Conservation (phyloP, 2,329 filamentous ascomycete genomes). For the Cladophialophora immunda region DNA sequence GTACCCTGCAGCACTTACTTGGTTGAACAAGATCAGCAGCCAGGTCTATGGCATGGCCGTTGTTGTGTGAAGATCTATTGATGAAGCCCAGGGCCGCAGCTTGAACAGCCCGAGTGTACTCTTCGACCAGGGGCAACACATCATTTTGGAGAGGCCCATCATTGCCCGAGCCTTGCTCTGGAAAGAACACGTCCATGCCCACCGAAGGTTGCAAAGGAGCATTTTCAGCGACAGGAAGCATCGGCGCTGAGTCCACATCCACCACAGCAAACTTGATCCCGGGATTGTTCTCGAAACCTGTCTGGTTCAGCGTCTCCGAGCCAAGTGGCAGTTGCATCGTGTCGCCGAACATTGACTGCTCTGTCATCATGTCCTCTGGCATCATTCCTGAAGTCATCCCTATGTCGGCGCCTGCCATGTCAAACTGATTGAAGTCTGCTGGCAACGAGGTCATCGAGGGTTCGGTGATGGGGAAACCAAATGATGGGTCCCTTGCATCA, state of each 20-base stretch:
- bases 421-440: slow-evolving; percentile 21
- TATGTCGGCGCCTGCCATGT: slow-evolving; percentile 1
- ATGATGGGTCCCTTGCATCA: slow-evolving; percentile 7
- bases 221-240: slow-evolving; percentile 3
- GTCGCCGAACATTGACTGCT: slow-evolving; percentile 21
- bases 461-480: slow-evolving; percentile 21
- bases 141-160: slow-evolving; percentile 30
- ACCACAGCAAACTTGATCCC: slow-evolving; percentile 29
- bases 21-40: slow-evolving; percentile 27
- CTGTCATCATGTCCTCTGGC: slow-evolving; percentile 21
- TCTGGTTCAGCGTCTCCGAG: slow-evolving; percentile 8
- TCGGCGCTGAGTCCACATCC: slow-evolving; percentile 22
- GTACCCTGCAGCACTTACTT: slow-evolving; percentile 13
- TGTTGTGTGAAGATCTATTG: slow-evolving; percentile 14
- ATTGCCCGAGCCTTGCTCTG: slow-evolving; percentile 7
- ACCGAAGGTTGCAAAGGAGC: slow-evolving; percentile 3
- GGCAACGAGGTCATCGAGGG: slow-evolving; percentile 13
- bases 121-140: slow-evolving; percentile 31
- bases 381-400: slow-evolving; percentile 17
- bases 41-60: slow-evolving; percentile 8
- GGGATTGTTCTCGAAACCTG: slow-evolving; percentile 18
- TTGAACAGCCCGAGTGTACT: slow-evolving; percentile 30
- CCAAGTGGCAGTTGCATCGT: slow-evolving; percentile 12
- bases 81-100: slow-evolving; percentile 13
- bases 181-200: slow-evolving; percentile 7